Evolutionary conservation across 2,329 filamentous ascomycete genomes (phyloP).

Genomic region (Aureobasidium sp.): DNA sequence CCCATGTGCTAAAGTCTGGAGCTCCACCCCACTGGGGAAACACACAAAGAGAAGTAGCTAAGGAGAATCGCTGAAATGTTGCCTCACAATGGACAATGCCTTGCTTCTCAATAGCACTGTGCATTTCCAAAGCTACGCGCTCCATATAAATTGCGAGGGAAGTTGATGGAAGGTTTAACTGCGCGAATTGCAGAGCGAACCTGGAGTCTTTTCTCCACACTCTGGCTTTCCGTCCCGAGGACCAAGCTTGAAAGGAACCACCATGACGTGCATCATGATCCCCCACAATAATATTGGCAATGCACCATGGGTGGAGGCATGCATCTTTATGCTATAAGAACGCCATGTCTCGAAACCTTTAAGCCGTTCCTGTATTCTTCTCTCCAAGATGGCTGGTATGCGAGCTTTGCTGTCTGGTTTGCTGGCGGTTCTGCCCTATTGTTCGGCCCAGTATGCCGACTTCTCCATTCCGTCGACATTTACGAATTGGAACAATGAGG

Average conservation of each 20-base stretch:
- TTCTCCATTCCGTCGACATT: constrained; percentile 17
- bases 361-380: not conserved
- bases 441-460: constrained; percentile 14
- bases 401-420: not conserved
- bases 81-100: too few relatives aligned
- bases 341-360: not conserved
- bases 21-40: too few relatives aligned
- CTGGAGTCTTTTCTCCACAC: not conserved
- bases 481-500: constrained; percentile 51
- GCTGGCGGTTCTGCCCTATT: not conserved
- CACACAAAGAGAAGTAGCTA: too few relatives aligned
- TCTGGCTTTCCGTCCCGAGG: not conserved
- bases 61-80: too few relatives aligned
- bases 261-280: not conserved
- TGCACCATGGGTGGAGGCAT: not conserved
- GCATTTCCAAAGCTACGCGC: too few relatives aligned
- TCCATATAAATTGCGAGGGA: too few relatives aligned
- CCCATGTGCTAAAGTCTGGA: too few relatives aligned
- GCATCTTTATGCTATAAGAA: not conserved
- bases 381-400: not conserved
- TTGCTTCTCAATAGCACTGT: too few relatives aligned
- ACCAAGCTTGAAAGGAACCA: too few relatives aligned
- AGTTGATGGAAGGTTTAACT: not conserved
- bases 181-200: not conserved
- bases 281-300: not conserved